These are phyloP conservation scores for Leccinellum rugosiceps DNA, from an alignment of 768 basidiomycete species.

Conservation along the genomic window DNA sequence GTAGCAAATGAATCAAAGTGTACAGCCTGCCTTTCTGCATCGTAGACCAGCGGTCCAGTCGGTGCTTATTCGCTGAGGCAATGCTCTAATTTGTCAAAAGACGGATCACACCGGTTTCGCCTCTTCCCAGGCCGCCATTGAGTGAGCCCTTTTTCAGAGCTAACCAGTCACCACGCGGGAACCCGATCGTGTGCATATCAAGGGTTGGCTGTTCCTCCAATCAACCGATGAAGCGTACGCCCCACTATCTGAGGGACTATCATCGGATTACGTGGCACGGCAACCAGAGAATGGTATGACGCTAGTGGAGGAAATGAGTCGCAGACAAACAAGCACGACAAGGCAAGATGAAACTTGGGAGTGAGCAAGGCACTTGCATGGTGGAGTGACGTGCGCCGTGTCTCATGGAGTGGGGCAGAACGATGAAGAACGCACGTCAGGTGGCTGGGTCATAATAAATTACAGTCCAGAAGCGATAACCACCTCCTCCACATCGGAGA, in stretches of 20 bases:
- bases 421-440: constrained; percentile 24
- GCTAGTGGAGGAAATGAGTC: not conserved
- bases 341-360: not conserved
- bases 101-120: not conserved
- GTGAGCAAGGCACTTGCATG: constrained; percentile 6
- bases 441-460: constrained; percentile 25
- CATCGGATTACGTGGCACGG: not conserved
- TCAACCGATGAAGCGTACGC: not conserved
- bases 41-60: not conserved
- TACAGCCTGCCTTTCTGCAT: constrained; percentile 7
- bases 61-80: not conserved
- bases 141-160: not conserved
- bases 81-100: constrained; percentile 1
- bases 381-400: constrained; percentile 6
- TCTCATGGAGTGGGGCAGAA: constrained; percentile 9
- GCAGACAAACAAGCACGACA: not conserved
- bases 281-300: not conserved
- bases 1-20: not conserved
- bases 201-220: not conserved
- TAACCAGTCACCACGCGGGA: not conserved
- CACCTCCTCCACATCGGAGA: constrained; percentile 8
- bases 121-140: not conserved
- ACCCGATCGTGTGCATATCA: constrained; percentile 1
- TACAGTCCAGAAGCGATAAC: constrained; percentile 23
- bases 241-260: not conserved